Evolutionary conservation across 148 eudicot species (phyloP).

Genomic region (Selenicereus undatus): DNA sequence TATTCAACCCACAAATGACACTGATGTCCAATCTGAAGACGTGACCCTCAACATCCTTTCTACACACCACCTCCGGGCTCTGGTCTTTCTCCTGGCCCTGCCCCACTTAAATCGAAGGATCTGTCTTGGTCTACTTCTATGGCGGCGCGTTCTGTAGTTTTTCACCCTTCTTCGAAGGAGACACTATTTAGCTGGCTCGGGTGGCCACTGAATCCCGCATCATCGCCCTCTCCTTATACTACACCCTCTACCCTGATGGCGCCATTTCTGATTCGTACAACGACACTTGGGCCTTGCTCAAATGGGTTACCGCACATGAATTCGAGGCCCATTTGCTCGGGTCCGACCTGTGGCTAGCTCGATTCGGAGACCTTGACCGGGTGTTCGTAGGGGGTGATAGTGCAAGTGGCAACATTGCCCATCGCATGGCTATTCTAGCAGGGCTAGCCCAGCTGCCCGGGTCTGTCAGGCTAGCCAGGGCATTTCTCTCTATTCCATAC

Average conservation of each 20-base stretch:
- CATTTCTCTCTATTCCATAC: constrained; percentile 42
- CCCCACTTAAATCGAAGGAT: constrained; percentile 14
- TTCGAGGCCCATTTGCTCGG: constrained; percentile 9
- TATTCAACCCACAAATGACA: constrained; percentile 5
- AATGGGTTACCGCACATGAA: constrained; percentile 34
- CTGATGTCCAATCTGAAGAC: constrained; percentile 24
- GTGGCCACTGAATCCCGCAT: constrained; percentile 27
- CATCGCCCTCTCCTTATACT: constrained; percentile 36
- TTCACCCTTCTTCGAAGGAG: constrained; percentile 23
- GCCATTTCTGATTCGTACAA: constrained; percentile 36
- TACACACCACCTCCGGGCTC: constrained; percentile 12
- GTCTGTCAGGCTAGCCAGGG: constrained; percentile 26
- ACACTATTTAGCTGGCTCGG: constrained; percentile 20
- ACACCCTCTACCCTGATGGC: constrained; percentile 37
- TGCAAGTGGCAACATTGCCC: constrained; percentile 48
- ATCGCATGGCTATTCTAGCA: constrained; percentile 38
- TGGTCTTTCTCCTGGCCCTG: constrained; percentile 15
- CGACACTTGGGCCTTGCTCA: constrained; percentile 38
- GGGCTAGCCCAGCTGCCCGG: constrained; percentile 8
- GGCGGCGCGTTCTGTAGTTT: constrained; percentile 42
- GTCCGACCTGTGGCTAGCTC: constrained; percentile 37
- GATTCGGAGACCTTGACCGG: constrained; percentile 29
- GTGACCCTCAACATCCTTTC: not conserved
- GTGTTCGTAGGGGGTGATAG: constrained; percentile 54
- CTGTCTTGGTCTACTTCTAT: constrained; percentile 31